Base-by-base conservation (phyloP, 2,329 filamentous ascomycete species). In the Xylaria hypoxylon region DNA sequence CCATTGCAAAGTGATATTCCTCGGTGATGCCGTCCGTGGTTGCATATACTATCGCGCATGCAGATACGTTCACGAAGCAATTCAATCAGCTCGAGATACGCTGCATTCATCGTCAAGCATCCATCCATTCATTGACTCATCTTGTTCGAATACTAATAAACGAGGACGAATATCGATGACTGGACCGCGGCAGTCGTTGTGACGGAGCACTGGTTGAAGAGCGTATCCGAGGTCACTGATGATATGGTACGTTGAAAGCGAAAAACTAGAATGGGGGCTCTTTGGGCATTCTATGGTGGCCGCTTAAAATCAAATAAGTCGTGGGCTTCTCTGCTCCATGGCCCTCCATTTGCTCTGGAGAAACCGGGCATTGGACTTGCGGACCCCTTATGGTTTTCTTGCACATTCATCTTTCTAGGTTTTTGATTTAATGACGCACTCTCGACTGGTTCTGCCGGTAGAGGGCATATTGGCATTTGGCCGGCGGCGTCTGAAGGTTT, bases 251-350 rank as follows among this genome's bases (percentile, higher is more conserved):
- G 31, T 15, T 11, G 31, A 24, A 31, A 22, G 26, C 24, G n/a
- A 26, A 51, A 47, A 15, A 24, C 10, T 11, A 15, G 17, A 47
- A 48, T 17, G n/a, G 13, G 11, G n/a, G 8, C 33, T 53, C 13
- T 38, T 38, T 38, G 22, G 8, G 22, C 52, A n/a, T 48, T 52
- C 40, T 67, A 73, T 45, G 76, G 17, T 76, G 89, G 90, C 53
- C 87, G 82, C 73, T 84, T 87, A 73, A 81, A 85, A 42, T 86
- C 88, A 68, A 92, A 85, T 52, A 92, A 74, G 75, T 92, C 90
- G 70, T 87, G 83, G 0, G 90, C 89, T 74, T 92, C 90, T 26
- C 83, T 85, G 71, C 89, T 92, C 90, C 90, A 92, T 0, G 90
- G 86, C 2, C 89, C 89, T 17, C 86, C 80, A 70, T 85, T 86